A percentile compares a stretch with the other conserved stretches of the same genome.
phyloP scores from a whole-genome alignment of 2,329 filamentous ascomycete genomes.

The Fusarium sp. region DNA sequence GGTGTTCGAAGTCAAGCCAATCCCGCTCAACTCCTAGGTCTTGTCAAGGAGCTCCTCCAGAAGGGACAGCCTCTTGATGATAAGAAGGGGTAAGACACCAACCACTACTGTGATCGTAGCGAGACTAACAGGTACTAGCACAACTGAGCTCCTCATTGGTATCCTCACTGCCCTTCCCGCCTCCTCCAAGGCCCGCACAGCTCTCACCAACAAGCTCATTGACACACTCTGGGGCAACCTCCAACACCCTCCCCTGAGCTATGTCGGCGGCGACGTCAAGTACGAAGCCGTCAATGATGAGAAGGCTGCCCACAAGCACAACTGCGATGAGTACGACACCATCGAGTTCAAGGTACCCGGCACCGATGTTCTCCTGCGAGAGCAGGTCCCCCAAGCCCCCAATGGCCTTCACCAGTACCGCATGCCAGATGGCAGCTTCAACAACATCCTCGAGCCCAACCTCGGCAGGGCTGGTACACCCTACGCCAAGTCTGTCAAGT shows the following conservation, averaged over 20 bases:
- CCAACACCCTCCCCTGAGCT: conserved; percentile 65
- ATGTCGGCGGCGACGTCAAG: conserved; percentile 58
- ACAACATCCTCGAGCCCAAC: conserved; percentile 72
- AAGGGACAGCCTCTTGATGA: conserved; percentile 70
- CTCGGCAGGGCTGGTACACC: conserved; percentile 74
- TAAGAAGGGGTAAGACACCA: conserved; percentile 58
- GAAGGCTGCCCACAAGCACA: conserved; percentile 51
- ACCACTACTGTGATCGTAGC: background rate
- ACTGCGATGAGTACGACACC: conserved; percentile 48
- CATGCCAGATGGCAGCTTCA: conserved; percentile 57
- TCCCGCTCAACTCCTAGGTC: conserved; percentile 47
- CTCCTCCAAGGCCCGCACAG: conserved; percentile 50
- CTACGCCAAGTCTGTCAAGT: conserved; percentile 76
- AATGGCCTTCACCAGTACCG: conserved; percentile 54
- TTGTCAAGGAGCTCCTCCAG: conserved; percentile 50
- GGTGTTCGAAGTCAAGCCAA: conserved; percentile 48
- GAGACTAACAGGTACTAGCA: conserved; percentile 47
- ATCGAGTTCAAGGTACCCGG: conserved; percentile 58
- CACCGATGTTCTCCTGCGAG: conserved; percentile 53
- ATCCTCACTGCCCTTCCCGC: conserved; percentile 56
- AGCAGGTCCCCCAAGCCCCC: conserved; percentile 53
- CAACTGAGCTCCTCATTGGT: conserved; percentile 56
- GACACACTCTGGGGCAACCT: conserved; percentile 66
- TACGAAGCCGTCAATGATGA: conserved; percentile 53
- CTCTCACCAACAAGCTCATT: conserved; percentile 64